Evolutionary conservation across 106 monocot species (phyloP).

Genomic region (Posidonia australis): DNA sequence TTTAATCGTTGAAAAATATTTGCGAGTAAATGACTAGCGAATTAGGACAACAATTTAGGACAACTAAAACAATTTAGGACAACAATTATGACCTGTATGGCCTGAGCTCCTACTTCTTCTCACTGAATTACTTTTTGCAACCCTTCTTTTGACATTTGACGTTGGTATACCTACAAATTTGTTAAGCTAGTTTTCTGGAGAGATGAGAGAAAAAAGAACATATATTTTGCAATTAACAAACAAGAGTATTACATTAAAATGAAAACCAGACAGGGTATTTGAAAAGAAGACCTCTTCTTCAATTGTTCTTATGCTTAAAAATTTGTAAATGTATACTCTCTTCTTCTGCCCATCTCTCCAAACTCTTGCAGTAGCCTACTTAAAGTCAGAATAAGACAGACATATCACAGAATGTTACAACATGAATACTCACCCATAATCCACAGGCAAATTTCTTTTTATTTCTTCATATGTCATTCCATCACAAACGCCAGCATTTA

Average conservation of each 20-base stretch:
- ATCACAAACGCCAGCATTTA: conserved; percentile 95
- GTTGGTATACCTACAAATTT: conserved; percentile 71
- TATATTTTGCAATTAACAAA: not conserved
- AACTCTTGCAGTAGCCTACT: conserved; percentile 92
- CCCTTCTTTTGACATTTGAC: conserved; percentile 99
- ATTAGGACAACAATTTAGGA: no score
- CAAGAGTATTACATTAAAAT: not conserved
- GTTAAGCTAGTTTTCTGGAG: not conserved
- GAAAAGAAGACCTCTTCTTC: conserved; percentile 76
- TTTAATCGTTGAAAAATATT: no score
- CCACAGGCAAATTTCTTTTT: conserved; percentile 84
- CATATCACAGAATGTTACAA: not conserved
- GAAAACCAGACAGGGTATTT: not conserved
- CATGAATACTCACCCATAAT: conserved; percentile 65
- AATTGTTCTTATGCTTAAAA: conserved; percentile 88
- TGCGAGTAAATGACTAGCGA: no score
- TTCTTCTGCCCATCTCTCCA: conserved; percentile 99
- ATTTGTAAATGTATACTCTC: conserved; percentile 88
- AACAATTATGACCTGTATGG: conserved; percentile 26
- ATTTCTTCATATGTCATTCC: conserved; percentile 99
- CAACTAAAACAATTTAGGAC: not conserved
- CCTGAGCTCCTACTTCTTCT: conserved; percentile 38
- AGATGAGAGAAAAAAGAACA: not conserved
- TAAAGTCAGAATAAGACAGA: not conserved
- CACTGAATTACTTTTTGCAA: conserved; percentile 96